These are phyloP conservation scores for Colletotrichum sidae DNA, from an alignment of 2,329 filamentous ascomycete genomes.

Conservation along the genomic window DNA sequence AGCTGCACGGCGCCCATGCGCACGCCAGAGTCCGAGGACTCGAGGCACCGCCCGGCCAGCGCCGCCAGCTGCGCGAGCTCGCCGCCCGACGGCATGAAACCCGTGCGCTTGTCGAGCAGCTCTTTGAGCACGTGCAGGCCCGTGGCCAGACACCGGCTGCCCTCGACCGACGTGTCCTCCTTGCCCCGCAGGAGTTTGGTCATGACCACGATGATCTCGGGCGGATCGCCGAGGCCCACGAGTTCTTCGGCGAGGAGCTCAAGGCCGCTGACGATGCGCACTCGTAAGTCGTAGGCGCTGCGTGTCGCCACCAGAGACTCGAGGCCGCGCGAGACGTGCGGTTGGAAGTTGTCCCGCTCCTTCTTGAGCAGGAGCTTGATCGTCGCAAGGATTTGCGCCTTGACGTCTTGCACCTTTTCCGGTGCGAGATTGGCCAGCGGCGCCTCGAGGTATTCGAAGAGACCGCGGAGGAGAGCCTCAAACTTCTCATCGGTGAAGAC, in stretches of 20 bases:
- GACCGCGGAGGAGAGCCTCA: conserved; percentile 72
- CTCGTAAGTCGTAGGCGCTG: conserved; percentile 73
- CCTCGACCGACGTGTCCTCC: conserved; percentile 56
- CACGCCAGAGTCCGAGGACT: conserved; percentile 71
- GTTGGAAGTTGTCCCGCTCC: conserved; percentile 73
- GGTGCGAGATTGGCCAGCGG: conserved; percentile 64
- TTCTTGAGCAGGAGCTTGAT: conserved; percentile 79
- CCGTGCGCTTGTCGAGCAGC: conserved; percentile 63
- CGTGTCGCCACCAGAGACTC: conserved; percentile 75
- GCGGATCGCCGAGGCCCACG: conserved; percentile 71
- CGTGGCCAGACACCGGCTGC: conserved; percentile 68
- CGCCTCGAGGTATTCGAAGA: conserved; percentile 79
- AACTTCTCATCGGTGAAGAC: conserved; percentile 76
- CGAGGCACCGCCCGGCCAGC: conserved; percentile 68
- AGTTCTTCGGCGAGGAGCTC: conserved; percentile 81
- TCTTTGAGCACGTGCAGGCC: conserved; percentile 72
- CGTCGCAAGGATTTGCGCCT: conserved; percentile 79
- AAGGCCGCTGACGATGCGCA: conserved; percentile 79
- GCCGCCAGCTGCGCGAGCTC: conserved; percentile 64
- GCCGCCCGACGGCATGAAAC: conserved; percentile 61
- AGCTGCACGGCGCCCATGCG: conserved; percentile 83
- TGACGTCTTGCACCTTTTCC: conserved; percentile 78
- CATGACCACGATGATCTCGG: conserved; percentile 69
- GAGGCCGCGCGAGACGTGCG: conserved; percentile 75
- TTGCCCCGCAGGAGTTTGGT: conserved; percentile 60